Conservation (phyloP, 2,329 filamentous ascomycete genomes). For the Phaeoacremonium minimum region DNA sequence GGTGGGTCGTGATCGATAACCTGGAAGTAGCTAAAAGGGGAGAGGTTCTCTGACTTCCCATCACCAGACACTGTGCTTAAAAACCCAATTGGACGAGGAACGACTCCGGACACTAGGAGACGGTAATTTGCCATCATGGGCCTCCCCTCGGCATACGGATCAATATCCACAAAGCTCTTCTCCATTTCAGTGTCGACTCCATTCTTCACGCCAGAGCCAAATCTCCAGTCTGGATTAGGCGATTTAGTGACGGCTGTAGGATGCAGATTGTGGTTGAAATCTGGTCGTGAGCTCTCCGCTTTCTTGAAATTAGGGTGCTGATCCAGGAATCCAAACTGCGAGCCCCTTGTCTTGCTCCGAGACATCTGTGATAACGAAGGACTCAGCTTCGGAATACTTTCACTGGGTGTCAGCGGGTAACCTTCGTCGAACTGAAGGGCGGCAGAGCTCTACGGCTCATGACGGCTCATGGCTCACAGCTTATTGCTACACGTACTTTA, state of each 20-base stretch:
- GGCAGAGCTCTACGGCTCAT: too few species aligned
- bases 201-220: neutral
- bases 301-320: neutral
- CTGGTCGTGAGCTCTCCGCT: neutral
- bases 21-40: conserved; percentile 60
- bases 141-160: conserved; percentile 55
- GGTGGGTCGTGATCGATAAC: conserved; percentile 60
- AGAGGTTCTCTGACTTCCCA: conserved; percentile 51
- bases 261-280: neutral
- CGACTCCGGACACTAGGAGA: conserved; percentile 57
- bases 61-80: conserved; percentile 51
- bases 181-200: conserved; percentile 18
- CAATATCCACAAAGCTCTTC: conserved; percentile 54
- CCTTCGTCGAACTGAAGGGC: too few species aligned
- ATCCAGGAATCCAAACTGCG: neutral
- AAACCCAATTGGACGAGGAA: conserved; percentile 55
- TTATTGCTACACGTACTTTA: too few species aligned
- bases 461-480: too few species aligned
- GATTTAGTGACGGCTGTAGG: neutral
- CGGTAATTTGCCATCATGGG: conserved; percentile 59
- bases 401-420: too few species aligned
- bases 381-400: too few species aligned
- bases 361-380: too few species aligned
- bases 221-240: neutral
- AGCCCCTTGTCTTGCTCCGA: too few species aligned